A percentile compares a stretch with the other conserved stretches of the same genome.
Evolutionary conservation across 805 yeast genomes (phyloP).

Genomic region (Brettanomyces sp.): DNA sequence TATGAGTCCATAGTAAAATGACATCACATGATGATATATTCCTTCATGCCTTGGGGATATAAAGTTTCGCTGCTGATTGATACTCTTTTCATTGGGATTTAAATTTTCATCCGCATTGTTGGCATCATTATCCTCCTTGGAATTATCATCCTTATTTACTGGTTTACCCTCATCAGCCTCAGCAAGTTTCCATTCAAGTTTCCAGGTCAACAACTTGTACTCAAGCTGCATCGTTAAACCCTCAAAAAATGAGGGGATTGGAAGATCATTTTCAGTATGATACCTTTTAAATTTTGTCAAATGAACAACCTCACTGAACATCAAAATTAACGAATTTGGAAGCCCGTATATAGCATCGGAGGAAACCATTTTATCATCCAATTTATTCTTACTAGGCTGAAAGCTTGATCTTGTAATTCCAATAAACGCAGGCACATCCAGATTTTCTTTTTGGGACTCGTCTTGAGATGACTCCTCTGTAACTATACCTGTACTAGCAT

Average conservation of each 20-base stretch:
- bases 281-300: slow-evolving; percentile 54
- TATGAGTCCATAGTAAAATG: slow-evolving; percentile 64
- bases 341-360: slow-evolving; percentile 78
- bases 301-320: slow-evolving; percentile 67
- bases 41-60: slow-evolving; percentile 56
- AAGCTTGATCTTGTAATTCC: slow-evolving; percentile 33
- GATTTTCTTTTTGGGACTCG: slow-evolving; percentile 1
- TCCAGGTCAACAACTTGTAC: slow-evolving; percentile 52
- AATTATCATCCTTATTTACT: neutral
- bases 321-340: slow-evolving; percentile 66
- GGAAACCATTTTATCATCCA: slow-evolving; percentile 50
- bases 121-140: neutral
- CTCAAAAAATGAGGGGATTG: slow-evolving; percentile 27
- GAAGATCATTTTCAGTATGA: slow-evolving; percentile 28
- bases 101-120: slow-evolving; percentile 1
- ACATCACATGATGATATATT: slow-evolving; percentile 68
- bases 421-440: slow-evolving; percentile 31
- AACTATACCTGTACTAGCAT: neutral
- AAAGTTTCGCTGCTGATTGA: slow-evolving; percentile 22
- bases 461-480: neutral
- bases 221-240: slow-evolving; percentile 33
- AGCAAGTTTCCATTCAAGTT: slow-evolving; percentile 59
- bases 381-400: slow-evolving; percentile 30
- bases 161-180: slow-evolving; percentile 18
- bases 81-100: neutral